A percentile compares a stretch with the other conserved stretches of the same genome.
Conservation (phyloP, 257 asterid species). For the Nicotiana knightiana region DNA sequence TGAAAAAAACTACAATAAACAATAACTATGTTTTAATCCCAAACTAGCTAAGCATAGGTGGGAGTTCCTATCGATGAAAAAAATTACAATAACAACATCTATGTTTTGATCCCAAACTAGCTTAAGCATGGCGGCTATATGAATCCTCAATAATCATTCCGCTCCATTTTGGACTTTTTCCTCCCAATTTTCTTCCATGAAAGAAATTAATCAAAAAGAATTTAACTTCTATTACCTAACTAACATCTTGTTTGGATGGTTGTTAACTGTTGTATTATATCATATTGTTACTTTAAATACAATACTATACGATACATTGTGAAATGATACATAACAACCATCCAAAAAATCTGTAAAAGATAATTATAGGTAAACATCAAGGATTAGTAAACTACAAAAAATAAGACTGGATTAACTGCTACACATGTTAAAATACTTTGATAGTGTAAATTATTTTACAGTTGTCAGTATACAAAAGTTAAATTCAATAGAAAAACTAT, state of each 20-base stretch:
- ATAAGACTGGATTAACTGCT: too few relatives aligned
- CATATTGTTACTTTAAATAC: too few relatives aligned
- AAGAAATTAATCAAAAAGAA: neutral
- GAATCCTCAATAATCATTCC: neutral
- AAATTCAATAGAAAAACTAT: neutral
- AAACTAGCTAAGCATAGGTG: neutral
- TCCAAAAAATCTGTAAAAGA: too few relatives aligned
- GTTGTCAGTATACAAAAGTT: neutral
- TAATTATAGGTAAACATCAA: too few relatives aligned
- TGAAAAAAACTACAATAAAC: neutral
- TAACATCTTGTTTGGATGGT: too few relatives aligned
- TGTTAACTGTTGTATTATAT: too few relatives aligned
- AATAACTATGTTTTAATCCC: neutral
- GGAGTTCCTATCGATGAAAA: too few relatives aligned
- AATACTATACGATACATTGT: too few relatives aligned
- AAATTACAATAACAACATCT: neutral
- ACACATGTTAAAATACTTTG: too few relatives aligned
- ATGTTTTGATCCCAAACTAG: neutral
- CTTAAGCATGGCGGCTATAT: neutral
- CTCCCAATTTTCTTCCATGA: neutral
- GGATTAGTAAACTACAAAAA: neutral
- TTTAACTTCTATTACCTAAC: too few relatives aligned
- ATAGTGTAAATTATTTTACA: too few relatives aligned
- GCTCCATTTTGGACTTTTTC: neutral
- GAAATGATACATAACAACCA: too few relatives aligned